Evolutionary conservation across 2,329 filamentous ascomycete genomes (phyloP), one percentile per base, ranked within the genome.

Genomic region (Fonsecaea pugnacius): DNA sequence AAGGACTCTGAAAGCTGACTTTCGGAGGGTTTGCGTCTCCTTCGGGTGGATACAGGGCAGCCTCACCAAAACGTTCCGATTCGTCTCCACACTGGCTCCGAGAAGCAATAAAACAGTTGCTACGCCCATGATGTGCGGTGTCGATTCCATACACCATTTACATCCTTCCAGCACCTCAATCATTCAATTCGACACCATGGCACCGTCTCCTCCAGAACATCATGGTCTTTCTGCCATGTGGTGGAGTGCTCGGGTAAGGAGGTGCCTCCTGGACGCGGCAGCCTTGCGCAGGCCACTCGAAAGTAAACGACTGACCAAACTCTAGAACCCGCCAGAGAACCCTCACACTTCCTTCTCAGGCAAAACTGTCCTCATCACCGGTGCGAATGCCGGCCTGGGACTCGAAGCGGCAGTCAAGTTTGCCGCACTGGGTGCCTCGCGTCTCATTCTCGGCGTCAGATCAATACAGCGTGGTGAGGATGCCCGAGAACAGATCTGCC

Each of bases 321-420:
- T 32, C 27, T 16, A 59, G 57, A 54, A 67, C 50, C 65, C 63
- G 12, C 65, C 65, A 2, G 16, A 12, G 9, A 60, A 68, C 36
- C 66, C 66, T 33, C 48, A 12, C 21, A 30, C 53, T 32, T 59
- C 55, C n/a, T 66, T 66, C 43, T 27, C 54, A n/a, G 63, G 59
- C 18, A 63, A 64, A 21, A 68, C 64, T 12, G 54, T 68, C 52
- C 63, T 68, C 38, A 76, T 83, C 8, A 84, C 81, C 0, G 81
- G 82, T 53, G 75, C 78, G 3, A 83, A 82, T 59, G 71, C 73
- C 2, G 81, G 80, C 1, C 75, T 83, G 0, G 81, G 81, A 12
- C 74, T 76, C 57, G 79, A 83, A 71, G 77, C 80, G 4, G 76
- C 77, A 1, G 72, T 72, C 0, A 78, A 82, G 66, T 75, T 80